phyloP scores from a whole-genome alignment of 164 flowering plant genomes.

The Annona squamosa region DNA sequence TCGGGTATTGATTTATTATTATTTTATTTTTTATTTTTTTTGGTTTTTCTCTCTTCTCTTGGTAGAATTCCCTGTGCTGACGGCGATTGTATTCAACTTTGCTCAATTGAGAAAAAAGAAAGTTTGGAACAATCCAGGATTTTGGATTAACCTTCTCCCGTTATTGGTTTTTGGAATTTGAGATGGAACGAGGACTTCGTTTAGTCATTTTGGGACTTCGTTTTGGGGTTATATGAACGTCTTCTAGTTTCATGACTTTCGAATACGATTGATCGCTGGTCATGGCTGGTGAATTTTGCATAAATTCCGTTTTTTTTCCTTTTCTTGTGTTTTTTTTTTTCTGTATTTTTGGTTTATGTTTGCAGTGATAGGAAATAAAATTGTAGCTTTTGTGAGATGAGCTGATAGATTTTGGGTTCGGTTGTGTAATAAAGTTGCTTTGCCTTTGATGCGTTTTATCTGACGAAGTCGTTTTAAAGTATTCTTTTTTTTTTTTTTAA shows the following conservation, averaged over 20 bases:
- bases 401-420: background rate
- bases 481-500: too few species aligned
- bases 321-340: too few species aligned
- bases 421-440: background rate
- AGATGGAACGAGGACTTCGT: too few species aligned
- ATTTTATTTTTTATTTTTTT: background rate
- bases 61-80: background rate
- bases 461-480: too few species aligned
- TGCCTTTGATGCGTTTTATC: background rate
- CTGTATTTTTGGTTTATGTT: background rate
- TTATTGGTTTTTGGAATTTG: background rate
- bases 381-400: background rate
- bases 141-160: background rate
- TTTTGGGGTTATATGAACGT: background rate
- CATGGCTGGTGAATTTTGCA: background rate
- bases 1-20: background rate
- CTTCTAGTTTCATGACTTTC: too few species aligned
- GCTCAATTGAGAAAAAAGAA: background rate
- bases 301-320: background rate
- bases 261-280: background rate
- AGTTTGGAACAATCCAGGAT: background rate
- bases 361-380: background rate
- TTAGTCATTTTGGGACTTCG: background rate
- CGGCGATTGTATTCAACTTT: background rate
- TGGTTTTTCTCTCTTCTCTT: background rate